A percentile compares a stretch with the other conserved stretches of the same genome.
These are phyloP conservation scores for Apiospora aurea DNA, from an alignment of 2,329 filamentous ascomycete genomes.

Conservation along the genomic window DNA sequence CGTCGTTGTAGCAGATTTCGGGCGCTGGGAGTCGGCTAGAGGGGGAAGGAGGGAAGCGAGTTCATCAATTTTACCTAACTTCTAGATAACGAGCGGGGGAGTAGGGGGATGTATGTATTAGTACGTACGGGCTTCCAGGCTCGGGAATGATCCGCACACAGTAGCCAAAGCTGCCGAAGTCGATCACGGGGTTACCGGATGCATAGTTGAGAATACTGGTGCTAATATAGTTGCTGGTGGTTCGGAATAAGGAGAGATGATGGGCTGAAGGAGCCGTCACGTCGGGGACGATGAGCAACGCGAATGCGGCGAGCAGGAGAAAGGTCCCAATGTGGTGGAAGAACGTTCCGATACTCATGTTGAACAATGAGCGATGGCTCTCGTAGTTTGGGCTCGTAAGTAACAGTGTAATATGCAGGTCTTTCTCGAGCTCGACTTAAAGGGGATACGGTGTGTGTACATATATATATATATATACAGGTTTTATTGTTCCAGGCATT, in stretches of 20 bases:
- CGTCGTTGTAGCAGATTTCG: conserved; percentile 53
- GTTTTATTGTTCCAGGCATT: background rate
- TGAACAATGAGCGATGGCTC: background rate
- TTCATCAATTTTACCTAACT: background rate
- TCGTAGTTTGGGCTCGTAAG: background rate
- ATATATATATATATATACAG: background rate
- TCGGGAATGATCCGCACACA: conserved; percentile 48
- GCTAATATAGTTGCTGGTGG: background rate
- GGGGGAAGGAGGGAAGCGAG: background rate
- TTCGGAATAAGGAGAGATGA: conserved; percentile 59
- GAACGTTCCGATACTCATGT: conserved; percentile 31
- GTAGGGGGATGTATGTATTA: background rate
- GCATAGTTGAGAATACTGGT: conserved; percentile 48
- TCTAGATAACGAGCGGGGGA: no score
- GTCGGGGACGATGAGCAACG: conserved; percentile 64
- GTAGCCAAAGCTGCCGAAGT: conserved; percentile 68
- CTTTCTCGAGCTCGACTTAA: background rate
- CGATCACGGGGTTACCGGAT: conserved; percentile 48
- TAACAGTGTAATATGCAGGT: background rate
- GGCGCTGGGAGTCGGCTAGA: conserved; percentile 32
- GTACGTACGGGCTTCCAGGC: background rate
- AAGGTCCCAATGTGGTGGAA: conserved; percentile 66
- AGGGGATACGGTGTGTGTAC: background rate
- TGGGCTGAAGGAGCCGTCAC: conserved; percentile 67
- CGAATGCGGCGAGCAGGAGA: conserved; percentile 60